phyloP scores from a whole-genome alignment of 2,329 filamentous ascomycete species.

The Scleromitrula shiraiana region DNA sequence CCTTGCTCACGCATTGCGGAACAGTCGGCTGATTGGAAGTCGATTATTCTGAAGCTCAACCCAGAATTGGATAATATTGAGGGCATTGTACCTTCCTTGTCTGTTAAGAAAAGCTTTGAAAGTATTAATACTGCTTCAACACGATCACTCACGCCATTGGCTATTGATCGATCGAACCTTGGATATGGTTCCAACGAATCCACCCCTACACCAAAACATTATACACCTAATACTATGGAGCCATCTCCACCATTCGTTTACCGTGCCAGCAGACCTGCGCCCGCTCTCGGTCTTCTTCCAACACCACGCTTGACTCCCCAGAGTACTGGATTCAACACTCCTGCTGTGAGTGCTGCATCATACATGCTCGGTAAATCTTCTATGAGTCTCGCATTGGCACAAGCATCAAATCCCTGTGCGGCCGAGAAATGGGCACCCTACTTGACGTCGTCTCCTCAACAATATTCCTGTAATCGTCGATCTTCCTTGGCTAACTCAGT shows the following conservation, averaged over 20 bases:
- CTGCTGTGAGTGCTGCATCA: constrained; percentile 48
- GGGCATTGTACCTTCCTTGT: constrained; percentile 35
- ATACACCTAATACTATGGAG: constrained; percentile 43
- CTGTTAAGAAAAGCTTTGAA: constrained; percentile 18
- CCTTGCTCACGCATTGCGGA: constrained; percentile 20
- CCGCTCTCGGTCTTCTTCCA: constrained; percentile 47
- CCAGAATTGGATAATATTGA: constrained; percentile 52
- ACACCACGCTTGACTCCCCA: constrained; percentile 53
- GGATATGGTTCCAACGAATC: constrained; percentile 34
- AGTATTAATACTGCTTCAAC: constrained; percentile 16
- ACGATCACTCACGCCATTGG: constrained; percentile 36
- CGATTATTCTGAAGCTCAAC: constrained; percentile 48
- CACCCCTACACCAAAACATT: constrained; percentile 36
- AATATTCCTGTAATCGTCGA: constrained; percentile 43
- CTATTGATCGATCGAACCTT: constrained; percentile 32
- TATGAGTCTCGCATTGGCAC: constrained; percentile 54
- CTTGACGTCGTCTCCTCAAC: constrained; percentile 44
- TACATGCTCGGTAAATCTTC: constrained; percentile 44
- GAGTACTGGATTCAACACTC: constrained; percentile 48
- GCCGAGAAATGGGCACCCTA: constrained; percentile 45
- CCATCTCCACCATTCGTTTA: constrained; percentile 37
- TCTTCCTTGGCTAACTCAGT: constrained; percentile 56
- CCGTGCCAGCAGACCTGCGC: constrained; percentile 40
- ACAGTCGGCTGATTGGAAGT: constrained; percentile 44
- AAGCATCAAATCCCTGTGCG: constrained; percentile 39